These are phyloP conservation scores for Karstenula rhodostoma DNA, from an alignment of 2,329 filamentous ascomycete genomes.

Conservation along the genomic window DNA sequence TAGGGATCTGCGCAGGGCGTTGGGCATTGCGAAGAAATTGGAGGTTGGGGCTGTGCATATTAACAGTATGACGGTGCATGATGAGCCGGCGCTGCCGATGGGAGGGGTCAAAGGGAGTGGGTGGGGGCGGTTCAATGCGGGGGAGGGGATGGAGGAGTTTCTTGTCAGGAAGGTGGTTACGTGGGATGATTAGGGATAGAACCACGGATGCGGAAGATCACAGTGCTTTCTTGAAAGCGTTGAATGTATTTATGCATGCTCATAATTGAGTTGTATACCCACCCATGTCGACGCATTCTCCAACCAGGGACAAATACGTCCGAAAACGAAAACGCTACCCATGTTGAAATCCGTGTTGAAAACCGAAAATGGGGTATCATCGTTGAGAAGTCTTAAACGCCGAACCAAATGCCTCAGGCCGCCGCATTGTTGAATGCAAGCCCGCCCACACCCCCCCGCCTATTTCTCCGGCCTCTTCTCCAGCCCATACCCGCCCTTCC, in stretches of 20 bases:
- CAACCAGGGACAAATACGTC: background rate
- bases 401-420: constrained; percentile 22
- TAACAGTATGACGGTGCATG: constrained; percentile 29
- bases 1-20: constrained; percentile 16
- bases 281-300: no score
- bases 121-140: constrained; percentile 27
- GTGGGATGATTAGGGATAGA: constrained; percentile 19
- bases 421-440: constrained; percentile 17
- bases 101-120: constrained; percentile 25
- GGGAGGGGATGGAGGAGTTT: constrained; percentile 24
- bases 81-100: constrained; percentile 25
- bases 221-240: no score
- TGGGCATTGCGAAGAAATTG: constrained; percentile 24
- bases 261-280: no score
- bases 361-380: constrained; percentile 46
- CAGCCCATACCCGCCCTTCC: constrained; percentile 70
- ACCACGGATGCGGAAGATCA: no score
- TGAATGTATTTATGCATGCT: no score
- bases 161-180: constrained; percentile 19
- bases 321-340: constrained; percentile 10
- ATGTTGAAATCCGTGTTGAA: constrained; percentile 47
- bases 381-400: constrained; percentile 44
- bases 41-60: constrained; percentile 29
- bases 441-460: no score
- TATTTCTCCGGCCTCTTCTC: constrained; percentile 55